A percentile compares a stretch with the other conserved stretches of the same genome.
Evolutionary conservation across 352 stramenopile genomes (phyloP).

Genomic region (Globisporangium alternatum): DNA sequence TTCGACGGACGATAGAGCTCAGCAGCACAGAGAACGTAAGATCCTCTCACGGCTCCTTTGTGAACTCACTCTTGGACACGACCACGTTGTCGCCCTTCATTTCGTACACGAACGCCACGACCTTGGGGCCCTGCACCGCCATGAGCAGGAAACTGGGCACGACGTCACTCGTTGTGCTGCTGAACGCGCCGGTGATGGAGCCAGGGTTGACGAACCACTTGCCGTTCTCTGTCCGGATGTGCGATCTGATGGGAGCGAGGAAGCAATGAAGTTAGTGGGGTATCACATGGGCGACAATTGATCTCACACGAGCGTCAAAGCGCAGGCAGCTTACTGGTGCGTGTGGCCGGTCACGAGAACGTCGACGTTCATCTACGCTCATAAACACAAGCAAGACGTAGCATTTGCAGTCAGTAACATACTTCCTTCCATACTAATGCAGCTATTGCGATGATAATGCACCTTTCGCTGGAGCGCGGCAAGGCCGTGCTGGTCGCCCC

Average conservation of each 20-base stretch:
- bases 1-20: not conserved
- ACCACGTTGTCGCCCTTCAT: constrained; percentile 79
- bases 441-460: not conserved
- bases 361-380: constrained; percentile 93
- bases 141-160: constrained; percentile 97
- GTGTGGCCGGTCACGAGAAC: constrained; percentile 96
- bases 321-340: constrained; percentile 78
- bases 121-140: constrained; percentile 95
- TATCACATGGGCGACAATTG: not conserved
- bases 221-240: constrained; percentile 92
- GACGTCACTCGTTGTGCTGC: constrained; percentile 65
- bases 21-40: not conserved
- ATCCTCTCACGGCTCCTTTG: constrained; percentile 52
- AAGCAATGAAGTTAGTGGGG: not conserved
- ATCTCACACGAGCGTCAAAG: not conserved
- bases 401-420: not conserved
- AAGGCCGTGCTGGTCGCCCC: constrained; percentile 87
- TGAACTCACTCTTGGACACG: constrained; percentile 89
- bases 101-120: constrained; percentile 97
- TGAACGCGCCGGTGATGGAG: constrained; percentile 96
- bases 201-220: constrained; percentile 98
- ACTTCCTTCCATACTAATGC: no score
- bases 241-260: constrained; percentile 33
- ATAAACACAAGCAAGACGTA: not conserved
- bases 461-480: constrained; percentile 88